These are phyloP conservation scores for Cystofilobasidium capitatum DNA, from an alignment of 768 basidiomycete species.

Conservation along the genomic window DNA sequence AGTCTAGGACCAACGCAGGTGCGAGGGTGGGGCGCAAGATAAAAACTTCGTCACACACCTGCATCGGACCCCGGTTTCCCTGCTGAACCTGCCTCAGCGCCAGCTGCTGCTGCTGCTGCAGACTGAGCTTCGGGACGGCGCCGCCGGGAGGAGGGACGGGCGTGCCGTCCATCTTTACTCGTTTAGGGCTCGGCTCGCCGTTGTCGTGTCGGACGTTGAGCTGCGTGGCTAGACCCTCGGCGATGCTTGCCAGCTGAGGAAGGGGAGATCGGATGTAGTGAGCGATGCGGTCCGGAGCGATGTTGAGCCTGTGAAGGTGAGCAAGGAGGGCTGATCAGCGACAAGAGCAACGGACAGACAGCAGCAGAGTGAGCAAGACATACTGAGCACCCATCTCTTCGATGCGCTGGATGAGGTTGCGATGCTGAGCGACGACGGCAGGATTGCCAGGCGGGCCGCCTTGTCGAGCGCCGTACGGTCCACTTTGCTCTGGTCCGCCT, in stretches of 20 bases:
- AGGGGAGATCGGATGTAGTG: too few relatives aligned
- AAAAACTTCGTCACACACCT: not conserved
- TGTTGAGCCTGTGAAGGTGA: too few relatives aligned
- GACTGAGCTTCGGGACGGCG: not conserved
- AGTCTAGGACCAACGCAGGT: too few relatives aligned
- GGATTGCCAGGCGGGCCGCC: not conserved
- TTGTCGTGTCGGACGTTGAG: not conserved
- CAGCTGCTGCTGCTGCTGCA: conserved; percentile 5
- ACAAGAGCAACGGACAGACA: too few relatives aligned
- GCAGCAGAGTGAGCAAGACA: too few relatives aligned
- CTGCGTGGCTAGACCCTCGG: too few relatives aligned
- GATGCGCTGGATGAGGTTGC: not conserved
- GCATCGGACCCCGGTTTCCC: not conserved
- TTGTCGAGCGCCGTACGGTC: not conserved
- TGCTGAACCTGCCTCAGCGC: not conserved
- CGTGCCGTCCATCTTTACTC: conserved; percentile 1
- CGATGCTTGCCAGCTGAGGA: too few relatives aligned
- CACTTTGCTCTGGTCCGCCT: not conserved
- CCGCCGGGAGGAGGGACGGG: not conserved
- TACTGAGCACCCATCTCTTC: not conserved
- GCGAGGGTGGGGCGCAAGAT: too few relatives aligned
- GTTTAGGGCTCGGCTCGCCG: conserved; percentile 1
- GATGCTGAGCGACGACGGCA: not conserved
- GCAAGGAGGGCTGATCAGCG: too few relatives aligned
- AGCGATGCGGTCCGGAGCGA: too few relatives aligned